Evolutionary conservation across 352 stramenopile genomes (phyloP).

Genomic region (Pythium phragmiticola): DNA sequence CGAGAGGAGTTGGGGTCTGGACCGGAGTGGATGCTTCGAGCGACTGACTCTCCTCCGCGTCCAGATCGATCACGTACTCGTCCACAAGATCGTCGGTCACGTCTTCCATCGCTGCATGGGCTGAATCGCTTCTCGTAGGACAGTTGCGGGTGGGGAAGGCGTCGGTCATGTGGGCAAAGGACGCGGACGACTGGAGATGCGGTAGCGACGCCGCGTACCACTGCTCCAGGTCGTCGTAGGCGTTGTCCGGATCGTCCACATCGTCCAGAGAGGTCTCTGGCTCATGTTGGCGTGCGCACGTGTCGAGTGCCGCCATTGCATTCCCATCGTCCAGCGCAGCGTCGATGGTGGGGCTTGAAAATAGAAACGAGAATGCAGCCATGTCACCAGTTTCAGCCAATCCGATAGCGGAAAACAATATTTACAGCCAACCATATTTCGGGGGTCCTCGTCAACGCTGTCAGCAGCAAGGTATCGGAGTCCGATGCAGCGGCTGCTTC

Average conservation of each 20-base stretch:
- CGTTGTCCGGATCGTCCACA: neutral
- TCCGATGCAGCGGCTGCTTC: no score
- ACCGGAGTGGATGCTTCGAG: neutral
- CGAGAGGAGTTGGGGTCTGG: neutral
- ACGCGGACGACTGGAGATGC: slow-evolving; percentile 18
- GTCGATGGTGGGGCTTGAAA: neutral
- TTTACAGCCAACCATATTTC: slow-evolving; percentile 2
- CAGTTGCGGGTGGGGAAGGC: neutral
- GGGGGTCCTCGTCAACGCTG: no score
- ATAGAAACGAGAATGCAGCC: slow-evolving; percentile 5
- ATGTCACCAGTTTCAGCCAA: neutral
- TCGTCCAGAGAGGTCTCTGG: neutral
- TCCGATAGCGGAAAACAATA: neutral
- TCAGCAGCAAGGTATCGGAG: no score
- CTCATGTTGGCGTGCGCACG: neutral
- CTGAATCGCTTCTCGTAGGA: neutral
- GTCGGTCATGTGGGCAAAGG: slow-evolving; percentile 10
- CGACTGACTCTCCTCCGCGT: neutral
- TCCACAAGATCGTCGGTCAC: neutral
- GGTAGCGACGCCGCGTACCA: slow-evolving; percentile 30
- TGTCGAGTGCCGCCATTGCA: neutral
- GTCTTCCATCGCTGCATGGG: no score
- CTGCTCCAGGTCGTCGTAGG: slow-evolving; percentile 26
- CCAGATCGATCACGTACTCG: slow-evolving; percentile 20
- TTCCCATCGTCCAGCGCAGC: neutral